Evolutionary conservation across 345 rosid species (phyloP).

Genomic region (Moricandia moricandioides): DNA sequence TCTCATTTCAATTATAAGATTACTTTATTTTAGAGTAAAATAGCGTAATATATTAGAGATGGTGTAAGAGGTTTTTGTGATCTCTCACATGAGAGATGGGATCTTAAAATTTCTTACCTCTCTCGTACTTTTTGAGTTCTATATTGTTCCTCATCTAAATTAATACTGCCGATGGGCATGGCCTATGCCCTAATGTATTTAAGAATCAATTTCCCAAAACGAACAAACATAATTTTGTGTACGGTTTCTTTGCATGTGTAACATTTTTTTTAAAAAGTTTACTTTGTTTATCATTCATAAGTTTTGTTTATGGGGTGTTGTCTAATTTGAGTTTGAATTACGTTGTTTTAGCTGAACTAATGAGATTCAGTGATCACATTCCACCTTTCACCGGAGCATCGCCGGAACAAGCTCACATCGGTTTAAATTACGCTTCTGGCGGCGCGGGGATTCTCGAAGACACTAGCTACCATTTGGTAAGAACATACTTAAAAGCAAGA

Average conservation of each 20-base stretch:
- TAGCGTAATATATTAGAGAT: too few relatives aligned
- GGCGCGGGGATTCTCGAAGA: conserved; percentile 57
- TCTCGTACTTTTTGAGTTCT: too few relatives aligned
- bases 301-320: not conserved
- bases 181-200: not conserved
- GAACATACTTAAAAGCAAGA: not conserved
- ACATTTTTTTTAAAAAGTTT: not conserved
- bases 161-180: too few relatives aligned
- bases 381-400: conserved; percentile 41
- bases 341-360: conserved; percentile 37
- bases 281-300: not conserved
- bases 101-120: too few relatives aligned
- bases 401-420: conserved; percentile 31
- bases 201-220: not conserved
- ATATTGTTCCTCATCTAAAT: too few relatives aligned
- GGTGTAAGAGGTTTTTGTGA: too few relatives aligned
- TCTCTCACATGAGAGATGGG: too few relatives aligned
- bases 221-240: not conserved
- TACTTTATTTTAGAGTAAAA: too few relatives aligned
- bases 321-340: conserved; percentile 9
- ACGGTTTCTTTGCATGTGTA: not conserved
- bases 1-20: too few relatives aligned
- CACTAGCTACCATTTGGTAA: conserved; percentile 53
- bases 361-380: conserved; percentile 44
- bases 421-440: conserved; percentile 71